Percentiles rank a stretch among this genome's conserved stretches.
phyloP scores from a whole-genome alignment of 176 grass and related monocot genomes.

The Raddia distichophylla region DNA sequence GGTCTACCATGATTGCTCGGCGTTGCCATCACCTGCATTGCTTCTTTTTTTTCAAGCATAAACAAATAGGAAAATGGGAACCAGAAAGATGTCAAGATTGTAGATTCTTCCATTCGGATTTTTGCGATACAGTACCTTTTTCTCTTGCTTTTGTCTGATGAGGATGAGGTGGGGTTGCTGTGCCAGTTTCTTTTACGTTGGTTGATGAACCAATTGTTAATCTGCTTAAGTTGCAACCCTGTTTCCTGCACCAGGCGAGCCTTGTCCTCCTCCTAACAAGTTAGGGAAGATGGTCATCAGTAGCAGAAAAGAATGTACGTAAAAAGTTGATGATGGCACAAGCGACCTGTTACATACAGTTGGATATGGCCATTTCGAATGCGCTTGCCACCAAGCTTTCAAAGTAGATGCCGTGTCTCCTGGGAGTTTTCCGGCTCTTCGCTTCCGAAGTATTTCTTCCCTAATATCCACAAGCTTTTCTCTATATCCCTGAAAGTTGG shows the following conservation, averaged over 20 bases:
- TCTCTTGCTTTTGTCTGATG: slow-evolving; percentile 82
- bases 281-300: background rate
- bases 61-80: slow-evolving; percentile 26
- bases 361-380: slow-evolving; percentile 96
- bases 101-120: background rate
- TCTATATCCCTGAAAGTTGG: slow-evolving; percentile 76
- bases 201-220: slow-evolving; percentile 99
- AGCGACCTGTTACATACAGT: slow-evolving; percentile 54
- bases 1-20: slow-evolving; percentile 51
- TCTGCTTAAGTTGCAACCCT: slow-evolving; percentile 94
- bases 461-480: slow-evolving; percentile 94
- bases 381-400: slow-evolving; percentile 97
- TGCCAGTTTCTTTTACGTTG: slow-evolving; percentile 99
- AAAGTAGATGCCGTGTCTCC: slow-evolving; percentile 85
- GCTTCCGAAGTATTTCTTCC: slow-evolving; percentile 93
- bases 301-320: background rate
- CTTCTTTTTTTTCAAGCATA: slow-evolving; percentile 52
- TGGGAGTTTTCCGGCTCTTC: slow-evolving; percentile 95
- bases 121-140: slow-evolving; percentile 57
- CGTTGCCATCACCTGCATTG: slow-evolving; percentile 68
- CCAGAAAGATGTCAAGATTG: background rate
- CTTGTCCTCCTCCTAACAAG: slow-evolving; percentile 90
- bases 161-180: slow-evolving; percentile 71
- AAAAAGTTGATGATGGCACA: background rate
- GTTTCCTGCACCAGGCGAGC: slow-evolving; percentile 90